Percentiles rank a stretch among this genome's conserved stretches.
Conservation (phyloP, 73 alveolate species). For the Symbiodinium pilosum region DNA sequence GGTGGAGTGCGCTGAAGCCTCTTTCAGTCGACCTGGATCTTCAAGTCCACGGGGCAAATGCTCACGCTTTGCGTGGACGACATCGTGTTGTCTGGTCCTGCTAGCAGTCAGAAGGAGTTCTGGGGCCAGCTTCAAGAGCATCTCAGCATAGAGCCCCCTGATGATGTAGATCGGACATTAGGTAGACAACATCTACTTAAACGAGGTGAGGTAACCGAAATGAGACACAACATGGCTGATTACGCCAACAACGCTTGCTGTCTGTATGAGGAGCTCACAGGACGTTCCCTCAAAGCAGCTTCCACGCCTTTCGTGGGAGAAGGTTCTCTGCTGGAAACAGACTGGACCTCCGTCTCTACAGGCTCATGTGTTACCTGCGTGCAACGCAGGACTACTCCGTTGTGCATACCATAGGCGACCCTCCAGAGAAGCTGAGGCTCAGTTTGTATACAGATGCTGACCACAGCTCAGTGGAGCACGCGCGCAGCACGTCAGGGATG, state of each 20-base stretch:
- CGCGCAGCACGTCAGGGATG: not conserved
- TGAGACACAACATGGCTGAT: not conserved
- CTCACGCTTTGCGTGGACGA: not conserved
- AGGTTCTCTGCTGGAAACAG: not conserved
- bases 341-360: no score
- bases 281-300: not conserved
- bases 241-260: not conserved
- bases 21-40: not conserved
- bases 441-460: not conserved
- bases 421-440: not conserved
- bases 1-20: not conserved
- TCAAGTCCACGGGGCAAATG: not conserved
- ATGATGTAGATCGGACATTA: not conserved
- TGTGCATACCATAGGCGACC: not conserved
- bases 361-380: no score
- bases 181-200: not conserved
- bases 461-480: slow-evolving; percentile 23
- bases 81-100: not conserved
- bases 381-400: no score
- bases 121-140: not conserved
- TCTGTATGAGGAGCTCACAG: not conserved
- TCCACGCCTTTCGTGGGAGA: not conserved
- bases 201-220: not conserved
- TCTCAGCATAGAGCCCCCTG: not conserved
- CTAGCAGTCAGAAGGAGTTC: not conserved